Evolutionary conservation across 1,284 basidiomycete genomes (phyloP).

Genomic region (Trametes sp.): DNA sequence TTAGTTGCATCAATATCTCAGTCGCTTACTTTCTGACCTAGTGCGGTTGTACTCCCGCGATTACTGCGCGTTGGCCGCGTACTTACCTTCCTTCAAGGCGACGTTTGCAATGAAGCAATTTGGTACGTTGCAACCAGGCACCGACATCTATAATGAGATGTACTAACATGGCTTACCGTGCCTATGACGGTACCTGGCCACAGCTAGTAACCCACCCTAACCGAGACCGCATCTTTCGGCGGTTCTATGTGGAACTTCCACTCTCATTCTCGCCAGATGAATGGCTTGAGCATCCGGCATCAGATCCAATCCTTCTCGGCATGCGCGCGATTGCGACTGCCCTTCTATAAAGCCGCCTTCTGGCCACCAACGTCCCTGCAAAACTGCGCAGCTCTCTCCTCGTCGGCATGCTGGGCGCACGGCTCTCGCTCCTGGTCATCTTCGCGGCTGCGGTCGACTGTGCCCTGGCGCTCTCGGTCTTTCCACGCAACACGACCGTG

Average conservation of each 20-base stretch:
- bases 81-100: too few species aligned
- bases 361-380: neutral
- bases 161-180: too few species aligned
- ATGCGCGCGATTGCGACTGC: neutral
- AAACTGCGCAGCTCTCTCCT: neutral
- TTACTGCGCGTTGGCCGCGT: neutral
- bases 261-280: neutral
- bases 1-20: neutral
- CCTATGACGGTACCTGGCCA: slow-evolving; percentile 17
- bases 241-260: slow-evolving; percentile 17
- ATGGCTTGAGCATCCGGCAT: neutral
- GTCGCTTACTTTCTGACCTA: neutral
- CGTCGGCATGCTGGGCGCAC: slow-evolving; percentile 6
- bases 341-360: slow-evolving; percentile 7
- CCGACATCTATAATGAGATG: too few species aligned
- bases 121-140: too few species aligned
- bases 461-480: neutral
- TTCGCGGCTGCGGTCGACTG: slow-evolving; percentile 5
- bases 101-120: too few species aligned
- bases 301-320: neutral
- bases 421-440: neutral
- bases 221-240: slow-evolving; percentile 13
- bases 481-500: neutral
- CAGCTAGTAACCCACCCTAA: slow-evolving; percentile 3
- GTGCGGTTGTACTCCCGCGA: too few species aligned